phyloP scores from a whole-genome alignment of 106 monocot genomes.

The Dendrobium officinale region DNA sequence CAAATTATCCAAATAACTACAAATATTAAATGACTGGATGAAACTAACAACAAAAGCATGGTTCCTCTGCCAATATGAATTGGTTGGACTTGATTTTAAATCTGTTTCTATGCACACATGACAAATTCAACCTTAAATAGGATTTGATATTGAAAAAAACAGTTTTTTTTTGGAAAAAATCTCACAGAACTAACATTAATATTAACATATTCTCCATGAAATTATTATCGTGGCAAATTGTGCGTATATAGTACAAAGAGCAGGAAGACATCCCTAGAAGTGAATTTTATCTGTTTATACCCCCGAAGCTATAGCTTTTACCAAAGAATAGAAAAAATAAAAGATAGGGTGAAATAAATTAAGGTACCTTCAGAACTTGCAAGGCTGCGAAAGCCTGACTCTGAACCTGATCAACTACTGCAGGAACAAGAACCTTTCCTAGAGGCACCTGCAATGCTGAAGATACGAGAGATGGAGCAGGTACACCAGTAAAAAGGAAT shows the following conservation, averaged over 20 bases:
- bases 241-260: background rate
- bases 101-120: background rate
- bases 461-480: slow-evolving; percentile 76
- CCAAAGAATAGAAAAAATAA: background rate
- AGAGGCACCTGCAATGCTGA: slow-evolving; percentile 61
- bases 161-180: background rate
- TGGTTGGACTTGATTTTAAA: background rate
- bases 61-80: background rate
- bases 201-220: no score
- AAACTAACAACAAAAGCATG: background rate
- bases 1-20: background rate
- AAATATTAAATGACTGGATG: no score
- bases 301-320: background rate
- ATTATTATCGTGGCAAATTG: background rate
- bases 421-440: slow-evolving; percentile 88
- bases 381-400: slow-evolving; percentile 76
- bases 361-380: slow-evolving; percentile 84
- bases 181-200: background rate
- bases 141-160: background rate
- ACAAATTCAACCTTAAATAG: slow-evolving; percentile 1
- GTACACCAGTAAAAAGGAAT: slow-evolving; percentile 58
- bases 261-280: background rate
- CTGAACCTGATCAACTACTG: slow-evolving; percentile 80
- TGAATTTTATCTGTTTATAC: background rate
- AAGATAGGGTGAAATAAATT: background rate